A percentile compares a stretch with the other conserved stretches of the same genome.
phyloP scores from a whole-genome alignment of 108 stramenopile genomes.

The Nannochloropsis gaditana region DNA sequence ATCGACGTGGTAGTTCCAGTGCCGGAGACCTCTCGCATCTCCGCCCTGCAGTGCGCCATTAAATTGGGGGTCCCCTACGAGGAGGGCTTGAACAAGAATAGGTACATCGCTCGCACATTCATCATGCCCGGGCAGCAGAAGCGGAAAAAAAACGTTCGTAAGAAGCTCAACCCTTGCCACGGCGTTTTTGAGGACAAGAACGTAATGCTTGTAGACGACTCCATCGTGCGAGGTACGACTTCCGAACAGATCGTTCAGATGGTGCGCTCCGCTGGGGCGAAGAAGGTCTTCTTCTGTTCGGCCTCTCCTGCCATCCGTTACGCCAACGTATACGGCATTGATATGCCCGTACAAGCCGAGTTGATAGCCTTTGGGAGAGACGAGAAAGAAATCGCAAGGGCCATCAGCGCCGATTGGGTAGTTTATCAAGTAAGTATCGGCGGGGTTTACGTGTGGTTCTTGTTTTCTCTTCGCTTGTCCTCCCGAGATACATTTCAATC shows the following conservation, averaged over 20 bases:
- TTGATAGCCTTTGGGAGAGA: conserved; percentile 79
- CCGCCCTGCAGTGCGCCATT: conserved; percentile 72
- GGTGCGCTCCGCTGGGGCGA: conserved; percentile 90
- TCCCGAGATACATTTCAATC: no score
- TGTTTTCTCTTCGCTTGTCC: not conserved
- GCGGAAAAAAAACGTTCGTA: conserved; percentile 77
- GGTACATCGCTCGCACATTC: conserved; percentile 95
- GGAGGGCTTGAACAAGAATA: conserved; percentile 93
- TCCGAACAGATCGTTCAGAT: conserved; percentile 87
- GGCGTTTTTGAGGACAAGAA: conserved; percentile 47
- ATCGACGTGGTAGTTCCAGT: conserved; percentile 95
- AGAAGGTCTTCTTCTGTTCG: conserved; percentile 73
- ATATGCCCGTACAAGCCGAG: conserved; percentile 85
- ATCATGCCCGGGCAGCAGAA: conserved; percentile 96
- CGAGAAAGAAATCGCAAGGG: conserved; percentile 71
- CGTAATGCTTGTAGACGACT: conserved; percentile 88
- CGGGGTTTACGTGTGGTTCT: conserved; percentile 59
- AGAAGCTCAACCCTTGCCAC: conserved; percentile 92
- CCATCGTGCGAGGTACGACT: conserved; percentile 90
- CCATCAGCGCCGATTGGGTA: conserved; percentile 88
- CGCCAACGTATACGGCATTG: conserved; percentile 92
- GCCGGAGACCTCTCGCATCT: conserved; percentile 85
- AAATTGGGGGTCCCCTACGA: conserved; percentile 59
- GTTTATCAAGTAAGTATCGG: conserved; percentile 59
- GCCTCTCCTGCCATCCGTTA: conserved; percentile 90